phyloP scores from a whole-genome alignment of 208 protist genomes.

The Entamoeba moshkovskii region DNA sequence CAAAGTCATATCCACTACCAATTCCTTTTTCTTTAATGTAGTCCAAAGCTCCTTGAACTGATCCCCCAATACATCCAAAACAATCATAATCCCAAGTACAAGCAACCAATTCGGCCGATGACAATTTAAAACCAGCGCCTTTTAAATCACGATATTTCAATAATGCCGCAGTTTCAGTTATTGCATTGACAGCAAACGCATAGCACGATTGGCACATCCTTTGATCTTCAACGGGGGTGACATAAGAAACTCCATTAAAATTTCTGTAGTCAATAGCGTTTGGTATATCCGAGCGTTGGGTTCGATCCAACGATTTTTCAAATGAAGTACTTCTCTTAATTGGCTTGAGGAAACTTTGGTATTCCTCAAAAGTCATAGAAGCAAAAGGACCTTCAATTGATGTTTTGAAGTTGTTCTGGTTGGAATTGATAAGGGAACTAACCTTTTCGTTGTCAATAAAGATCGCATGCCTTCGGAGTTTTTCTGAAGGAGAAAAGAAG shows the following conservation, averaged over 20 bases:
- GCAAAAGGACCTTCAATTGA: not conserved
- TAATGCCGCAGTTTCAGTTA: not conserved
- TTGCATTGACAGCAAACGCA: not conserved
- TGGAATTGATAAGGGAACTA: not conserved
- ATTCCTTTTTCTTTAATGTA: not conserved
- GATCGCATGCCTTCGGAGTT: not conserved
- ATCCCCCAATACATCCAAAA: not conserved
- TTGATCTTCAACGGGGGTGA: not conserved
- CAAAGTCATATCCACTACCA: not conserved
- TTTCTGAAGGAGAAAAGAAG: no score
- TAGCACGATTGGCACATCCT: conserved; percentile 2
- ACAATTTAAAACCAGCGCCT: not conserved
- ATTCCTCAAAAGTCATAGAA: not conserved
- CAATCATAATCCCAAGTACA: not conserved
- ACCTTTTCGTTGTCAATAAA: not conserved
- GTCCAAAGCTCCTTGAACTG: not conserved
- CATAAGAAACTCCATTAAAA: not conserved
- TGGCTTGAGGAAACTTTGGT: not conserved
- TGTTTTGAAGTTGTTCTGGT: not conserved
- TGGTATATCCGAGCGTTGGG: not conserved
- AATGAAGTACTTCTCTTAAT: not conserved
- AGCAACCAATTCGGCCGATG: not conserved
- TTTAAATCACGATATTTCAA: not conserved
- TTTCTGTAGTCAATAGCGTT: not conserved
- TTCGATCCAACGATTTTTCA: not conserved